A percentile compares a stretch with the other conserved stretches of the same genome.
Evolutionary conservation across 2,329 filamentous ascomycete species (phyloP).

Genomic region (Penicillium sp.): DNA sequence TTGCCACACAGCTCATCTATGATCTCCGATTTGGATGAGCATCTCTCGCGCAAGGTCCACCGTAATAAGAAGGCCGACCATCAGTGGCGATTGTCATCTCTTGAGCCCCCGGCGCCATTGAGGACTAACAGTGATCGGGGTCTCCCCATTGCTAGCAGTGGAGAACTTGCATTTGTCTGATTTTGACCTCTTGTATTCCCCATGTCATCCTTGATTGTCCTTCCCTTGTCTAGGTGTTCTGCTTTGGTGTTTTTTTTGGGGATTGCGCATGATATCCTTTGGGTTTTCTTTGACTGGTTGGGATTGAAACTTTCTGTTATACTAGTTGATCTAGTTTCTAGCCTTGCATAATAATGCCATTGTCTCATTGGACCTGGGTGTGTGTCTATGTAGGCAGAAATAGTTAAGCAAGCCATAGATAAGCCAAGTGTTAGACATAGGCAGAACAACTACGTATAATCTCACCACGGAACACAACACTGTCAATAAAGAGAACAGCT

Average conservation of each 20-base stretch:
- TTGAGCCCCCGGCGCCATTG: constrained; percentile 19
- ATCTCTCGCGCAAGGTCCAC: constrained; percentile 18
- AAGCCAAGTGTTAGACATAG: background rate
- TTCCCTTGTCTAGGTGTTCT: background rate
- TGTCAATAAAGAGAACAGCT: too few relatives aligned
- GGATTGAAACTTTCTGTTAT: background rate
- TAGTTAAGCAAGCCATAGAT: background rate
- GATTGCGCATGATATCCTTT: constrained; percentile 30
- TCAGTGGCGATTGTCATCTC: constrained; percentile 11
- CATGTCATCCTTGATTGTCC: background rate
- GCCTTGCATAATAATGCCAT: background rate
- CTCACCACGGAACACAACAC: too few relatives aligned
- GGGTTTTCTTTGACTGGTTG: constrained; percentile 16
- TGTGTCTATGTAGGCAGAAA: background rate
- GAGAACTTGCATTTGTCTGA: constrained; percentile 27
- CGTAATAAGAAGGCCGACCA: constrained; percentile 9
- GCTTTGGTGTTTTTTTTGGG: constrained; percentile 19
- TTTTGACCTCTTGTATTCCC: background rate
- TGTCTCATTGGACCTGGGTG: background rate
- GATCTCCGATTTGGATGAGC: constrained; percentile 25
- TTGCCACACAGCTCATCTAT: constrained; percentile 23
- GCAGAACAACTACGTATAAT: too few relatives aligned
- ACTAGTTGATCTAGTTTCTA: constrained; percentile 13
- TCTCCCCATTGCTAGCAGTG: constrained; percentile 24
- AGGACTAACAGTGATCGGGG: constrained; percentile 15